These are phyloP conservation scores for Arthrobotrys pseudoclavata DNA, from an alignment of 2,329 filamentous ascomycete species.

Conservation along the genomic window DNA sequence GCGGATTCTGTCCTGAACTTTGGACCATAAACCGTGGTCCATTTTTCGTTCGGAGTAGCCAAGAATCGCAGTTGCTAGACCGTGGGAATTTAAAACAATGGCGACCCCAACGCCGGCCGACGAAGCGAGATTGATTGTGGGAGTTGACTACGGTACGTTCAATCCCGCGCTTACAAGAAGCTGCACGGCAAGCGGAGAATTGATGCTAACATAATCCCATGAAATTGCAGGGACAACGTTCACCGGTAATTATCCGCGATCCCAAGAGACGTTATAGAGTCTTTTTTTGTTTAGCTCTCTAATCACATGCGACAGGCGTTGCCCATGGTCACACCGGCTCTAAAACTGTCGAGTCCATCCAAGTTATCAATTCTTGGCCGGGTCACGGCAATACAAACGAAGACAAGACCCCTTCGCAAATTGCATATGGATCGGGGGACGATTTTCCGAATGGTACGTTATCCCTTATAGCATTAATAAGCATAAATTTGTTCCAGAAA, in stretches of 20 bases:
- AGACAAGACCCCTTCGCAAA: slow-evolving; percentile 49
- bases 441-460: slow-evolving; percentile 52
- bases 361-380: slow-evolving; percentile 56
- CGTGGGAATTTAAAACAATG: slow-evolving; percentile 15
- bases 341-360: slow-evolving; percentile 50
- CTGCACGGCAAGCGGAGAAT: neutral
- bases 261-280: neutral
- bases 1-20: neutral
- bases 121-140: slow-evolving; percentile 57
- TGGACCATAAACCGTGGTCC: neutral
- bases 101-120: slow-evolving; percentile 32
- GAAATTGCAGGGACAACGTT: slow-evolving; percentile 48
- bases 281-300: neutral
- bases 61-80: slow-evolving; percentile 47
- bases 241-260: slow-evolving; percentile 41
- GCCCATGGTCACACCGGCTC: slow-evolving; percentile 53
- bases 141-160: slow-evolving; percentile 57
- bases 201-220: slow-evolving; percentile 23
- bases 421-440: slow-evolving; percentile 50
- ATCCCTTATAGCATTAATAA: too few relatives aligned
- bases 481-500: neutral
- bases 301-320: slow-evolving; percentile 34
- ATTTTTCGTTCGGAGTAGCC: slow-evolving; percentile 15
- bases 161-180: neutral
- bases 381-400: slow-evolving; percentile 55